Percentiles rank a stretch among this genome's conserved stretches.
Conservation (phyloP, 2,329 filamentous ascomycete genomes). For the Penicillium sp. region DNA sequence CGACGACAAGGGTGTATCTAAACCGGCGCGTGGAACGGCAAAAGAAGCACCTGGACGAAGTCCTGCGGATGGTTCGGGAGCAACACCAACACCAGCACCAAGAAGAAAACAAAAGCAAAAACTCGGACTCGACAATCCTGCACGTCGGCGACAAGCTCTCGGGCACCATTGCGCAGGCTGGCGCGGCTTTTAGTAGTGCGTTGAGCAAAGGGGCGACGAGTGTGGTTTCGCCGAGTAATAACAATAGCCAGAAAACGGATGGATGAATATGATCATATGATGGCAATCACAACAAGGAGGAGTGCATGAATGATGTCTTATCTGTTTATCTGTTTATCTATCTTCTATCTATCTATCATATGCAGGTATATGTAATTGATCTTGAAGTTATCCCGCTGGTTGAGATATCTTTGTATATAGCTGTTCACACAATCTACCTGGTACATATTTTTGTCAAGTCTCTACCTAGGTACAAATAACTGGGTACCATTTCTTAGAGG, state of each 20-base stretch:
- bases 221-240: not conserved
- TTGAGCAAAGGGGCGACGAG: not conserved
- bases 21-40: constrained; percentile 48
- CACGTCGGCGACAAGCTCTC: constrained; percentile 8
- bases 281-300: too few relatives aligned
- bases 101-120: not conserved
- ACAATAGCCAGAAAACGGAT: not conserved
- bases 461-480: too few relatives aligned
- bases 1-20: constrained; percentile 56
- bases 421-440: not conserved
- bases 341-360: too few relatives aligned
- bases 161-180: not conserved
- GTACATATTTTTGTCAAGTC: too few relatives aligned
- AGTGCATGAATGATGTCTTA: too few relatives aligned
- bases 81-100: not conserved
- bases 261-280: too few relatives aligned
- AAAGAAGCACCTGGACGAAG: constrained; percentile 22
- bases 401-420: not conserved
- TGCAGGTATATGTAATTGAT: not conserved
- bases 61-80: constrained; percentile 28
- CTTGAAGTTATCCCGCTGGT: not conserved
- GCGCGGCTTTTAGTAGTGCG: constrained; percentile 3
- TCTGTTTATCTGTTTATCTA: too few relatives aligned
- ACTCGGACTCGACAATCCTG: constrained; percentile 11
- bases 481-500: too few relatives aligned